These are phyloP conservation scores for Vitis hybrid DNA, from an alignment of 177 flowering plant species.

Conservation along the genomic window DNA sequence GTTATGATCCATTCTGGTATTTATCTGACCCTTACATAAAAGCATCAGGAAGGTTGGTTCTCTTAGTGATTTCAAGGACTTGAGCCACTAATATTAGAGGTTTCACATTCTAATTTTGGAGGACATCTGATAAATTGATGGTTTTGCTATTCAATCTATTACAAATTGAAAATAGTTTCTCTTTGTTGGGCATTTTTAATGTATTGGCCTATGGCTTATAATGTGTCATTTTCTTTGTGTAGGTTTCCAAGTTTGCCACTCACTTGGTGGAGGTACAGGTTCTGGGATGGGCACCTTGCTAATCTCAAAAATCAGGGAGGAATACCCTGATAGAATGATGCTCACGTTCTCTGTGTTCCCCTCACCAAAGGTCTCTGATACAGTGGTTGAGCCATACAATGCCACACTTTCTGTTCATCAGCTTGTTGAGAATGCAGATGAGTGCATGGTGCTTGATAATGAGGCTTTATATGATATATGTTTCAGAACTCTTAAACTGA, in stretches of 20 bases:
- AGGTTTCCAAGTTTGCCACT: constrained; percentile 78
- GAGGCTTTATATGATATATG: constrained; percentile 64
- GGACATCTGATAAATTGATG: too few relatives aligned
- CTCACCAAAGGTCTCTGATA: constrained; percentile 67
- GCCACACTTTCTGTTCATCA: constrained; percentile 77
- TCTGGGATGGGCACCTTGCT: constrained; percentile 71
- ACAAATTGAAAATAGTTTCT: too few relatives aligned
- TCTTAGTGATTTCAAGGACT: too few relatives aligned
- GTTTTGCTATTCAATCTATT: too few relatives aligned
- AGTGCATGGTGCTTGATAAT: constrained; percentile 71
- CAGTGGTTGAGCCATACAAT: constrained; percentile 76
- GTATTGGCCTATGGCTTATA: not conserved
- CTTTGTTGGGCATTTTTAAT: not conserved
- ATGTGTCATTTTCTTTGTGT: not conserved
- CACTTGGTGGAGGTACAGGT: constrained; percentile 73
- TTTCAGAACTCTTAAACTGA: constrained; percentile 59
- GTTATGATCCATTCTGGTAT: too few relatives aligned
- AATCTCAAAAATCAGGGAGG: constrained; percentile 66
- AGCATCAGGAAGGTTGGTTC: too few relatives aligned
- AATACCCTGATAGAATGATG: constrained; percentile 75
- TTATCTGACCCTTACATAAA: too few relatives aligned
- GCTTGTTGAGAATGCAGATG: constrained; percentile 74
- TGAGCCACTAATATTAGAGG: too few relatives aligned
- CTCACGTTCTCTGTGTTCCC: constrained; percentile 73
- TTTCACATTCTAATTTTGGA: too few relatives aligned